Evolutionary conservation across 495 filamentous ascomycete species (phyloP).

Genomic region (Pseudomonodictys pantanalensis): DNA sequence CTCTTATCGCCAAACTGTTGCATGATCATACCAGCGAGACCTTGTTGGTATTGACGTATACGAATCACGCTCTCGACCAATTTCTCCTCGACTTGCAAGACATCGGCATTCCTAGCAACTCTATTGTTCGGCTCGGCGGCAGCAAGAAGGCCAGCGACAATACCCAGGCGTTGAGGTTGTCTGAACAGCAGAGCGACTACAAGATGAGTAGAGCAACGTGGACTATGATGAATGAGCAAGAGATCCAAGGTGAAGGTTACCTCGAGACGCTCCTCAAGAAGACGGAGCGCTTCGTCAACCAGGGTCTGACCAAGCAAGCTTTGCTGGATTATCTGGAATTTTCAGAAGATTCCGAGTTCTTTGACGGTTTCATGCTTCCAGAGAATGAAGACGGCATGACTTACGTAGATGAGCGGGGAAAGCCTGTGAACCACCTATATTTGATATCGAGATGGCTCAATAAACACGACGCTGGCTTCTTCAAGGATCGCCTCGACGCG

Average conservation of each 20-base stretch:
- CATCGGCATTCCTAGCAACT: conserved; percentile 53
- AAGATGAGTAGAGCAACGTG: conserved; percentile 39
- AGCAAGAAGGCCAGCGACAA: conserved; percentile 54
- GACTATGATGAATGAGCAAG: conserved; percentile 44
- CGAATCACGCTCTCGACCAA: conserved; percentile 58
- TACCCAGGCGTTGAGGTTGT: conserved; percentile 51
- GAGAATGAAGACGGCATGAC: conserved; percentile 45
- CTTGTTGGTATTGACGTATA: conserved; percentile 63
- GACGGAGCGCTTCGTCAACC: conserved; percentile 46
- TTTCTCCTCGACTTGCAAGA: conserved; percentile 67
- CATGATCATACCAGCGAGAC: conserved; percentile 50
- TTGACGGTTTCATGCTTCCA: conserved; percentile 56
- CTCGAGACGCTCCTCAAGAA: conserved; percentile 27
- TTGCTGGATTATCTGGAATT: conserved; percentile 69
- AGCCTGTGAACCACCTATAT: conserved; percentile 48
- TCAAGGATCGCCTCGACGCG: conserved; percentile 20
- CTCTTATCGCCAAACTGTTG: conserved; percentile 60
- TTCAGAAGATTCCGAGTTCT: conserved; percentile 51
- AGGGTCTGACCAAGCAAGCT: conserved; percentile 27
- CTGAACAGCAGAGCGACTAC: conserved; percentile 43
- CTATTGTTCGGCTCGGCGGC: conserved; percentile 71
- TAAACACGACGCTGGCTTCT: conserved; percentile 49
- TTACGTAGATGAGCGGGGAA: conserved; percentile 49
- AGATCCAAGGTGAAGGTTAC: conserved; percentile 33
- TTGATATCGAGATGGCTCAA: conserved; percentile 57